Conservation (phyloP, 345 rosid species). For the Psidium guajava region DNA sequence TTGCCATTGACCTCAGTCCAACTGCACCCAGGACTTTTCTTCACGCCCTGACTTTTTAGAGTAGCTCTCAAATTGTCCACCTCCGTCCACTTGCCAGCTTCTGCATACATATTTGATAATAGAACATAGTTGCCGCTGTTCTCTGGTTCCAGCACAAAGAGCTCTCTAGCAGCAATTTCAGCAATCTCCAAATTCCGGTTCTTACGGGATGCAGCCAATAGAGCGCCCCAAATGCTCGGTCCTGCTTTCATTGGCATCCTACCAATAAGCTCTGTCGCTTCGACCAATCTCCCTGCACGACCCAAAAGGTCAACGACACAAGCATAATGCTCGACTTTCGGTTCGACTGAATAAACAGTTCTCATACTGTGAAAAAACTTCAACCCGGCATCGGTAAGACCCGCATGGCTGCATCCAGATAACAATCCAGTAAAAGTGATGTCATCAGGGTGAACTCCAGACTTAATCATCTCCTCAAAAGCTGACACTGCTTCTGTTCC, state of each 20-base stretch:
- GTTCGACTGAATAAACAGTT: constrained; percentile 20
- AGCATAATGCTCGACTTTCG: constrained; percentile 44
- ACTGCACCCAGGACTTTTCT: constrained; percentile 30
- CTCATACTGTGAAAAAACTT: constrained; percentile 31
- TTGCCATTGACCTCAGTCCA: constrained; percentile 24
- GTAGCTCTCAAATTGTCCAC: constrained; percentile 31
- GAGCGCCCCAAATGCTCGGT: constrained; percentile 46
- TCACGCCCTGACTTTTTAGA: constrained; percentile 21
- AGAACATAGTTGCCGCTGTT: constrained; percentile 53
- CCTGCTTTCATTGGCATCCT: constrained; percentile 47
- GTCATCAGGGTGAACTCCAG: constrained; percentile 27
- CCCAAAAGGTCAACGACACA: constrained; percentile 51
- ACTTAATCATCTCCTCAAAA: constrained; percentile 29
- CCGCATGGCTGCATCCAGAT: constrained; percentile 51
- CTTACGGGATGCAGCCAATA: constrained; percentile 38
- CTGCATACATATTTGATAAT: constrained; percentile 50
- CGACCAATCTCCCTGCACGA: constrained; percentile 36
- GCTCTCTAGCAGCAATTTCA: constrained; percentile 25
- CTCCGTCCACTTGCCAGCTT: constrained; percentile 48
- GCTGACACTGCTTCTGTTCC: constrained; percentile 15
- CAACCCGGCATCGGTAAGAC: constrained; percentile 28
- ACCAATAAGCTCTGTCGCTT: constrained; percentile 29
- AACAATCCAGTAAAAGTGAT: constrained; percentile 42
- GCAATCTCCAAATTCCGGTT: constrained; percentile 21
- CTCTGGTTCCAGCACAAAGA: constrained; percentile 45